Base-by-base conservation (phyloP, 768 basidiomycete genomes). In the Postia placenta region DNA sequence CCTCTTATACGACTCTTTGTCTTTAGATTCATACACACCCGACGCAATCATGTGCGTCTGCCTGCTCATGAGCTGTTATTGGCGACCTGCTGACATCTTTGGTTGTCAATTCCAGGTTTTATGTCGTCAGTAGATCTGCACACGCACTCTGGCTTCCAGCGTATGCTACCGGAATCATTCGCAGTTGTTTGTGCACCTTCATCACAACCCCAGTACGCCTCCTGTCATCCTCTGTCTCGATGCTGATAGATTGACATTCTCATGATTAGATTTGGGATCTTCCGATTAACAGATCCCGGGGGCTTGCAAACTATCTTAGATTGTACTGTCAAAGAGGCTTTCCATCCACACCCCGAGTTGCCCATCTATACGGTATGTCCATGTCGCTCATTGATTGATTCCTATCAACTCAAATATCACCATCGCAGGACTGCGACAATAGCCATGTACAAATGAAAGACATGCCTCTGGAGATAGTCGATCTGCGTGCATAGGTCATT, bases 51-150 rank as follows among this genome's bases (percentile, higher is more conserved):
- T 92, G 91, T 83, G 54, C 51, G 81, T 72, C 7, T n/a, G 6
- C 26, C 27, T 19, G 33, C 26, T n/a, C n/a, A n/a, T n/a, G n/a
- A n/a, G n/a, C n/a, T n/a, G n/a, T n/a, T 24, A 35, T 48, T 5
- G 2, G 14, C 19, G 2, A 24, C 11, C 15, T 6, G 22, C 37
- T 52, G 17, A 36, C 25, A 12, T 41, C 45, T 40, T 22, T 5
- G 9, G 28, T 20, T 53, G 4, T 46, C 25, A 19, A 2, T 33
- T 6, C 23, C 48, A 85, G 83, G 83, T 65, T 96, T 96, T 70
- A 92, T 95, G 87, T 93, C 92, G 5, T 94, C 92, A 6, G 84
- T 94, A 15, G 92, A 95, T 64, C 66, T 96, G 19, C 92, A 96
- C 58, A 94, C 92, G 2, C 92, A 94, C 64, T 83, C 87, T 1